A percentile compares a stretch with the other conserved stretches of the same genome.
Conservation (phyloP, 2,329 filamentous ascomycete genomes). For the Monosporascus ibericus region DNA sequence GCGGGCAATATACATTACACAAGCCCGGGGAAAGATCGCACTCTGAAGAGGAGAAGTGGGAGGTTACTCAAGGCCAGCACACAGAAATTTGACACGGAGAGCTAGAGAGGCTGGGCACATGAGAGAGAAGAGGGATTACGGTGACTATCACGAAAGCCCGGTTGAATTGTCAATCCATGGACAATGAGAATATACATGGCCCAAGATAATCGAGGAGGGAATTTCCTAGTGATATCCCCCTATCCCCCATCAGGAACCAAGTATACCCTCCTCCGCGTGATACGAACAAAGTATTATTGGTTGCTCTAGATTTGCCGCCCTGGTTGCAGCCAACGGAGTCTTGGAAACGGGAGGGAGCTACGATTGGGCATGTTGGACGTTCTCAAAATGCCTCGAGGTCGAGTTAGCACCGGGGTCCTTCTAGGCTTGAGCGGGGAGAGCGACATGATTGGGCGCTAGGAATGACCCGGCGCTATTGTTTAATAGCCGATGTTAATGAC, state of each 20-base stretch:
- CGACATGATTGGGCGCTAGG: constrained; percentile 20
- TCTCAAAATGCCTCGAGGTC: constrained; percentile 18
- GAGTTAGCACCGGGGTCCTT: constrained; percentile 11
- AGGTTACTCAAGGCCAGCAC: constrained; percentile 4
- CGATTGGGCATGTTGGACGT: constrained; percentile 14
- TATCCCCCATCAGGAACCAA: constrained; percentile 7
- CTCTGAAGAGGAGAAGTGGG: constrained; percentile 2
- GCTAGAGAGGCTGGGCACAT: constrained; percentile 18
- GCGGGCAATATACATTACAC: neutral
- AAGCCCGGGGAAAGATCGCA: neutral
- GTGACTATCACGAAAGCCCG: neutral
- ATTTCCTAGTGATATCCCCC: constrained; percentile 4
- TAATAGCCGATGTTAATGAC: constrained; percentile 21
- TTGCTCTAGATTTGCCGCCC: constrained; percentile 17
- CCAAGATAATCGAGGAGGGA: constrained; percentile 5
- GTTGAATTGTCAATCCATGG: neutral
- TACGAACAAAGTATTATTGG: constrained; percentile 6
- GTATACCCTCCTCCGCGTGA: constrained; percentile 8
- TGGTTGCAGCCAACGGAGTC: constrained; percentile 17
- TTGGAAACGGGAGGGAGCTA: constrained; percentile 12
- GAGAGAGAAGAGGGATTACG: constrained; percentile 10
- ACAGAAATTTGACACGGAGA: constrained; percentile 2
- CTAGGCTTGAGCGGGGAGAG: constrained; percentile 12
- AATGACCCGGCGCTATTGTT: constrained; percentile 23
- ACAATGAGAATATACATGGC: constrained; percentile 5